phyloP scores from a whole-genome alignment of 208 protist genomes.

The Plasmodiophora brassicae region DNA sequence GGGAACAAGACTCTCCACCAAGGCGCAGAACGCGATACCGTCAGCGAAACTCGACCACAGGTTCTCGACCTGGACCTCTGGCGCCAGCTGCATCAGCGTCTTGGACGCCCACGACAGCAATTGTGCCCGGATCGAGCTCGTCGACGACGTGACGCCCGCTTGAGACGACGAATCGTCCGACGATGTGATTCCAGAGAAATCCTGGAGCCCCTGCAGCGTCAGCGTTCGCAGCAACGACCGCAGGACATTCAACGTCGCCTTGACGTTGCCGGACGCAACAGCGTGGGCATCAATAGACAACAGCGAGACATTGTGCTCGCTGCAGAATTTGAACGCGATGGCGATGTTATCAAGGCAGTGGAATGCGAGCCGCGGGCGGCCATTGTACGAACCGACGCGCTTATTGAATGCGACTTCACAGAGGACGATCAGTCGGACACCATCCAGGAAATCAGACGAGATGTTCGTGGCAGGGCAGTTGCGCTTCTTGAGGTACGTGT shows the following conservation, averaged over 20 bases:
- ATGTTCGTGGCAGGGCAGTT: background rate
- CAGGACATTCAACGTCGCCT: background rate
- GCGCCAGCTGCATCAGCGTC: background rate
- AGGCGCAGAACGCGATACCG: background rate
- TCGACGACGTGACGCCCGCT: too few species aligned
- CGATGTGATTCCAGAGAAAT: background rate
- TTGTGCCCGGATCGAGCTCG: background rate
- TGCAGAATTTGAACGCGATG: slow-evolving; percentile 5
- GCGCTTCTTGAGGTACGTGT: slow-evolving; percentile 23
- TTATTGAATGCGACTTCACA: background rate
- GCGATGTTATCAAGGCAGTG: slow-evolving; percentile 5
- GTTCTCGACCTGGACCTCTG: background rate
- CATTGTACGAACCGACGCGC: background rate
- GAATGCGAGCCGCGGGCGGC: background rate
- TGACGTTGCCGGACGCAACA: background rate
- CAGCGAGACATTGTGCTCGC: background rate
- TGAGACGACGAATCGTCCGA: too few species aligned
- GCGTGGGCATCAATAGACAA: background rate
- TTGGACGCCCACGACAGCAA: background rate
- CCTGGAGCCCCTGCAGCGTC: background rate
- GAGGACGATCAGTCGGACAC: background rate
- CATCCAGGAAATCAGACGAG: slow-evolving; percentile 4
- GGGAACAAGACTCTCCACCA: background rate
- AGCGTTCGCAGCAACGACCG: background rate
- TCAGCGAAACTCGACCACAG: slow-evolving; percentile 14